Percentiles rank a stretch among this genome's conserved stretches.
phyloP scores from a whole-genome alignment of 257 asterid species.

The Nicotiana attenuata region DNA sequence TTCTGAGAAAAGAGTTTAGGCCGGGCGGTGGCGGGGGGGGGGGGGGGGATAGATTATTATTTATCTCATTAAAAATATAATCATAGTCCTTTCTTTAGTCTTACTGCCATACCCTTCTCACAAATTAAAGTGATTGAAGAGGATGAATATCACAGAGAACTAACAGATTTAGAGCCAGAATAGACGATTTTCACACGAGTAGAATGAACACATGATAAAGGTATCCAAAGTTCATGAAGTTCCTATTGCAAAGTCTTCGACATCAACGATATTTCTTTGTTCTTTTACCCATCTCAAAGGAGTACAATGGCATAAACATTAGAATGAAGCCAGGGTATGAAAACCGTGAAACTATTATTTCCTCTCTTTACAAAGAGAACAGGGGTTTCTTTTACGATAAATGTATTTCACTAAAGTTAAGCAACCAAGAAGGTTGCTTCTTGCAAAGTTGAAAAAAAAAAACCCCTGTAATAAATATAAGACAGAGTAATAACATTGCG shows the following conservation, averaged over 20 bases:
- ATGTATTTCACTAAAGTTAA: background rate
- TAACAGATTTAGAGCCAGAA: background rate
- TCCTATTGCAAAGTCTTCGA: background rate
- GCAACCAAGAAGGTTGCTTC: background rate
- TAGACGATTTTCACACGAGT: background rate
- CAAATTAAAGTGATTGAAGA: background rate
- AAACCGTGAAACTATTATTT: background rate
- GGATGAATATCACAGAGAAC: background rate
- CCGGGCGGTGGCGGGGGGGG: too few species aligned
- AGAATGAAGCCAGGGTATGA: background rate
- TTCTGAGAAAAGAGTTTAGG: too few species aligned
- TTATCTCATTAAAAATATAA: background rate
- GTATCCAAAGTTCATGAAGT: background rate
- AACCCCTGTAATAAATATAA: background rate
- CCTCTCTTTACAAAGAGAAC: background rate
- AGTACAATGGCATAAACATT: background rate
- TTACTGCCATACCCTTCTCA: background rate
- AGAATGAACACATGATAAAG: background rate
- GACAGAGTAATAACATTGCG: background rate
- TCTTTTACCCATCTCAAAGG: background rate
- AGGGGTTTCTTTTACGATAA: background rate
- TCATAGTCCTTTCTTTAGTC: background rate
- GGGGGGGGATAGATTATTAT: too few species aligned
- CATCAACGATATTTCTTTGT: background rate
- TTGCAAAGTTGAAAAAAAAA: background rate